These are phyloP conservation scores for Curvularia sp. DNA, from an alignment of 2,329 filamentous ascomycete genomes.

Conservation along the genomic window DNA sequence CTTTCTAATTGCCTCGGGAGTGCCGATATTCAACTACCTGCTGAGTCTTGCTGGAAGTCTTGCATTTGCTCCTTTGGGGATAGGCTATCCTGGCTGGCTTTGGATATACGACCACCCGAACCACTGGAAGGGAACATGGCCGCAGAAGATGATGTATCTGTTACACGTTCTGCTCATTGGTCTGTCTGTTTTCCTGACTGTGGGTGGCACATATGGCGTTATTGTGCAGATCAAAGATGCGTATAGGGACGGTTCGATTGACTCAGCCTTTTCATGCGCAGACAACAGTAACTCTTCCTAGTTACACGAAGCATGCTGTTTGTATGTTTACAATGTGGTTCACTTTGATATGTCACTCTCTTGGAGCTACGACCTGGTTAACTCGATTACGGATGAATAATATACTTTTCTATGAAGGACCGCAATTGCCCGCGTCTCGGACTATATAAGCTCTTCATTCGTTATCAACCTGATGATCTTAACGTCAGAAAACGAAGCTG, in stretches of 20 bases:
- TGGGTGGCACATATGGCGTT: constrained; percentile 60
- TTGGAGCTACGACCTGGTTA: background rate
- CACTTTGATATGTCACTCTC: background rate
- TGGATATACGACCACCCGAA: constrained; percentile 60
- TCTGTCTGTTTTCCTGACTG: constrained; percentile 56
- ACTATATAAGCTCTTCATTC: background rate
- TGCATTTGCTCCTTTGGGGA: constrained; percentile 60
- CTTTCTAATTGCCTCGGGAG: constrained; percentile 61
- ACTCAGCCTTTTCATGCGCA: constrained; percentile 43
- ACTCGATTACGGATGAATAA: background rate
- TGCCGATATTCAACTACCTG: constrained; percentile 63
- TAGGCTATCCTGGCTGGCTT: constrained; percentile 58
- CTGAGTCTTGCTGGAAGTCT: constrained; percentile 58
- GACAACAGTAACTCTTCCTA: constrained; percentile 43
- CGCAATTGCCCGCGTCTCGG: background rate
- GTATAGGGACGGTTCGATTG: constrained; percentile 57
- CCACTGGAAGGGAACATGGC: constrained; percentile 49
- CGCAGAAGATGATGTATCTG: constrained; percentile 49
- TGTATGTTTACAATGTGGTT: background rate
- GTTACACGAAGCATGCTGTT: background rate
- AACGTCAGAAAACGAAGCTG: background rate
- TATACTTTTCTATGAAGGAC: background rate
- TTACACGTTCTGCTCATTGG: constrained; percentile 54
- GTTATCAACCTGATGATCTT: background rate
- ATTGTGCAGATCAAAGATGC: constrained; percentile 61